phyloP scores from a whole-genome alignment of 1,284 basidiomycete genomes.

The Ustilago esculenta region DNA sequence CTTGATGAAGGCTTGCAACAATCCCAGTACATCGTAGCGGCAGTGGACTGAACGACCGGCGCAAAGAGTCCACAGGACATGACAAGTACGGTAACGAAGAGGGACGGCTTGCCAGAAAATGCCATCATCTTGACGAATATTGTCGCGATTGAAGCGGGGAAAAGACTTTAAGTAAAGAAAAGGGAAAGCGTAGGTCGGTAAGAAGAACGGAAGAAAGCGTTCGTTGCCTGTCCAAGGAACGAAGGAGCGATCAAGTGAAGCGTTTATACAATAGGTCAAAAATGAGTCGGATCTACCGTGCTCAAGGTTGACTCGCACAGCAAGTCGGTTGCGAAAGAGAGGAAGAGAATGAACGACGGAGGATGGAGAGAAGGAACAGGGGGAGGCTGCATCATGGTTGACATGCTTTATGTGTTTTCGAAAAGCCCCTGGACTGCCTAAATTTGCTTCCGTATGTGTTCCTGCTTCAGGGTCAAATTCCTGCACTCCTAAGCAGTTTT shows the following conservation, averaged over 20 bases:
- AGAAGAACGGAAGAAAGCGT: not conserved
- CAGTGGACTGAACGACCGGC: constrained; percentile 14
- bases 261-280: no score
- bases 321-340: constrained; percentile 6
- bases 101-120: constrained; percentile 6
- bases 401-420: no score
- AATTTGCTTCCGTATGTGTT: no score
- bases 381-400: no score
- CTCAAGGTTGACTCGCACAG: constrained; percentile 11
- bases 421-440: no score
- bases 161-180: not conserved
- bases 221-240: constrained; percentile 33
- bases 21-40: constrained; percentile 43
- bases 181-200: not conserved
- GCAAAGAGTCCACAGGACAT: constrained; percentile 13
- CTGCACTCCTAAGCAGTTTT: no score
- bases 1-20: constrained; percentile 43
- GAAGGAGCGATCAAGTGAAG: not conserved
- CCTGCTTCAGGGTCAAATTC: no score
- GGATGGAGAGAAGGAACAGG: not conserved
- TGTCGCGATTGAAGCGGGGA: no score
- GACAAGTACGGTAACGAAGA: constrained; percentile 17
- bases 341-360: no score
- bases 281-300: constrained; percentile 14
- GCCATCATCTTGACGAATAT: constrained; percentile 19